These are phyloP conservation scores for Cicer cuneatum DNA, from an alignment of 306 rosid species.

Conservation along the genomic window DNA sequence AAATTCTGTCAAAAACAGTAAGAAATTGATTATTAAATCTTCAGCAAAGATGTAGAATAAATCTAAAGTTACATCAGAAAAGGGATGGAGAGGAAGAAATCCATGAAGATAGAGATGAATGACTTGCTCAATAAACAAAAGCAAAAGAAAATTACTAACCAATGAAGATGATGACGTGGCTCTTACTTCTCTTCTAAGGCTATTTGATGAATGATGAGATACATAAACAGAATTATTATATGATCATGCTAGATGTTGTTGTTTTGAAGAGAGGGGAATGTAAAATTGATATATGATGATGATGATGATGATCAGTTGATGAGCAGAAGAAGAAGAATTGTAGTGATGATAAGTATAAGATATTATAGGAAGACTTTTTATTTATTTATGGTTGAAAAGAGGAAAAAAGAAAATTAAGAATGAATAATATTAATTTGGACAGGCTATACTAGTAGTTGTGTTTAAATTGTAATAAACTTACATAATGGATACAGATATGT, in stretches of 20 bases:
- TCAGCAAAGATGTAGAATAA: constrained; percentile 22
- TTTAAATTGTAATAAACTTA: constrained; percentile 56
- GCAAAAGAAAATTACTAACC: constrained; percentile 41
- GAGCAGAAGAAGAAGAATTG: constrained; percentile 46
- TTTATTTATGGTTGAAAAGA: constrained; percentile 14
- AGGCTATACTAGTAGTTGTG: constrained; percentile 50
- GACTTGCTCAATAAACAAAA: constrained; percentile 1
- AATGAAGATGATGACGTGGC: constrained; percentile 38
- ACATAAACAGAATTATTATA: constrained; percentile 9
- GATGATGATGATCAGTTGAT: constrained; percentile 32
- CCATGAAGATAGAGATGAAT: constrained; percentile 12
- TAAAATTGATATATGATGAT: constrained; percentile 25
- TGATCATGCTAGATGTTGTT: constrained; percentile 26
- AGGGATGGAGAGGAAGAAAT: background rate
- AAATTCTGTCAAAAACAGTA: background rate
- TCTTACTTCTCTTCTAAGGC: constrained; percentile 17
- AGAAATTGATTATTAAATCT: constrained; percentile 7
- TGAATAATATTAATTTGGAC: constrained; percentile 49
- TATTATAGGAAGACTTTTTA: constrained; percentile 34
- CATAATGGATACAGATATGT: constrained; percentile 66
- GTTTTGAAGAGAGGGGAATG: constrained; percentile 20
- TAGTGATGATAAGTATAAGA: constrained; percentile 47
- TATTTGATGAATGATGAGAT: constrained; percentile 20
- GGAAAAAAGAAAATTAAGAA: constrained; percentile 33
- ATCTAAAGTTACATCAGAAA: constrained; percentile 15